Evolutionary conservation across 192 early-diverging fungal genomes (phyloP).

Genomic region (Pilobolus umbonatus): DNA sequence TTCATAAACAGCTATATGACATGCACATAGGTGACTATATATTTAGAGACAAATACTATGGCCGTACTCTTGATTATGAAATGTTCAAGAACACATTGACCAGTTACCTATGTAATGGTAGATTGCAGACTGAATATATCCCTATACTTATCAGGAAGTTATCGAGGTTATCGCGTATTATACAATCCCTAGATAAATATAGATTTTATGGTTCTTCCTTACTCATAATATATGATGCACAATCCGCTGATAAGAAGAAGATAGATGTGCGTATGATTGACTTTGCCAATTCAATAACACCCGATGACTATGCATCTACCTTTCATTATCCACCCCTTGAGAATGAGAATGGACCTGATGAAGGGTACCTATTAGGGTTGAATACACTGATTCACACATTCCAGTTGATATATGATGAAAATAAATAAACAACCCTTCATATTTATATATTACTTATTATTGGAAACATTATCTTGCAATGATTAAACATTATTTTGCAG

Average conservation of each 20-base stretch:
- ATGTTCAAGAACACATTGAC: constrained; percentile 75
- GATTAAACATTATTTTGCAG: background rate
- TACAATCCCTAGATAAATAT: constrained; percentile 71
- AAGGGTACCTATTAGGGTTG: constrained; percentile 73
- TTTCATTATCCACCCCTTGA: constrained; percentile 41
- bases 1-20: constrained; percentile 71
- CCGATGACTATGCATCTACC: constrained; percentile 25
- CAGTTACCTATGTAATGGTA: constrained; percentile 86
- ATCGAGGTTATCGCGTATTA: constrained; percentile 65
- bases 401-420: constrained; percentile 51
- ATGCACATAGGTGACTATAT: constrained; percentile 61
- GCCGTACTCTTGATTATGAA: constrained; percentile 73
- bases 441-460: background rate
- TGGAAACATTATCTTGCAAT: background rate
- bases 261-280: constrained; percentile 94
- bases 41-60: constrained; percentile 96
- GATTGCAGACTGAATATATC: constrained; percentile 67
- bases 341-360: constrained; percentile 52
- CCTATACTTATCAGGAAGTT: constrained; percentile 76
- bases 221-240: constrained; percentile 91
- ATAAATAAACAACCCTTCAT: constrained; percentile 5
- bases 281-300: constrained; percentile 87
- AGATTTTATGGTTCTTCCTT: constrained; percentile 91
- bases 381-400: constrained; percentile 66
- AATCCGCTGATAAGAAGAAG: constrained; percentile 19